These are phyloP conservation scores for Neopestalotiopsis clavispora DNA, from an alignment of 2,329 filamentous ascomycete species.

Conservation along the genomic window DNA sequence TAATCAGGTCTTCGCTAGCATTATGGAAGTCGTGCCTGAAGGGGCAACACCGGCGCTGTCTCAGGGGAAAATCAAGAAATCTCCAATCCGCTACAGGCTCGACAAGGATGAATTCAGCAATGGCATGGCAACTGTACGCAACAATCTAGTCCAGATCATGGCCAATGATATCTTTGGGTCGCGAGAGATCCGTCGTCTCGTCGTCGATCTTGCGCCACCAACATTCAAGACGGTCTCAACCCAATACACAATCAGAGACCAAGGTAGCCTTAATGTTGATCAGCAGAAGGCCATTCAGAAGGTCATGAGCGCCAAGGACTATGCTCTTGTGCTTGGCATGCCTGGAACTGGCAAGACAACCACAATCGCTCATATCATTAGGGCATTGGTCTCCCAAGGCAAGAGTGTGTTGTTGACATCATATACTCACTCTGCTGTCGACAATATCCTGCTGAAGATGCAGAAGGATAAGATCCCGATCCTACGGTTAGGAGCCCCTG, in stretches of 20 bases:
- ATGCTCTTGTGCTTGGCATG: slow-evolving; percentile 97
- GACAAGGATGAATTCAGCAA: slow-evolving; percentile 99
- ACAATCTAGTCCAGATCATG: slow-evolving; percentile 94
- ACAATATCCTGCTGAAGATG: slow-evolving; percentile 96
- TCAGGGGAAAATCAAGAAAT: slow-evolving; percentile 54
- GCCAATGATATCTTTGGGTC: slow-evolving; percentile 74
- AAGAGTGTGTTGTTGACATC: slow-evolving; percentile 94
- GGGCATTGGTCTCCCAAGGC: slow-evolving; percentile 82
- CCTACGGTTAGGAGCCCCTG: slow-evolving; percentile 81
- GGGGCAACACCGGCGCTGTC: slow-evolving; percentile 57
- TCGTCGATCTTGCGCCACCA: slow-evolving; percentile 78
- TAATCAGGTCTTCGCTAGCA: slow-evolving; percentile 88
- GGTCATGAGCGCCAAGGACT: slow-evolving; percentile 94
- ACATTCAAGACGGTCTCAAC: slow-evolving; percentile 72
- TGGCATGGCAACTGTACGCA: slow-evolving; percentile 92
- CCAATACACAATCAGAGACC: slow-evolving; percentile 65
- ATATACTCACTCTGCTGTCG: slow-evolving; percentile 96
- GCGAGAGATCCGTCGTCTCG: slow-evolving; percentile 74
- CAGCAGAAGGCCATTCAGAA: slow-evolving; percentile 88
- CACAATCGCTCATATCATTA: slow-evolving; percentile 96
- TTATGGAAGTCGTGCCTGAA: slow-evolving; percentile 80
- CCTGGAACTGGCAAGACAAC: slow-evolving; percentile 98
- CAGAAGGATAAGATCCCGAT: slow-evolving; percentile 78
- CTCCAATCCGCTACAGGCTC: slow-evolving; percentile 75
- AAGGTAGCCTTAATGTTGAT: slow-evolving; percentile 80